These are phyloP conservation scores for Tranzscheliella williamsii DNA, from an alignment of 1,284 basidiomycete genomes.

Conservation along the genomic window DNA sequence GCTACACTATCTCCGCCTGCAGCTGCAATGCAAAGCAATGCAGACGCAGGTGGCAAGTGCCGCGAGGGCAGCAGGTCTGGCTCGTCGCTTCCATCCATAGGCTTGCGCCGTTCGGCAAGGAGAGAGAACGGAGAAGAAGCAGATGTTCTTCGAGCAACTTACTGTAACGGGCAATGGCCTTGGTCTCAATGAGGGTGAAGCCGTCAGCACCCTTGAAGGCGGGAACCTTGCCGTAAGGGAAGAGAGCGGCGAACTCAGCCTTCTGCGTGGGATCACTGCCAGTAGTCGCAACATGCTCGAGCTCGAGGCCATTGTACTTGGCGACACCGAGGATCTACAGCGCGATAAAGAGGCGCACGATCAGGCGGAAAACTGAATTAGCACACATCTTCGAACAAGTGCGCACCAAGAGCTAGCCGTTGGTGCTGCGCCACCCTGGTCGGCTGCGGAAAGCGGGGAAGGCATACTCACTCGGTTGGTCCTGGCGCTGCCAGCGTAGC, in stretches of 20 bases:
- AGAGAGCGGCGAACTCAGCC: conserved; percentile 55
- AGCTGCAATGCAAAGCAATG: too few species aligned
- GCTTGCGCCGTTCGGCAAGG: too few species aligned
- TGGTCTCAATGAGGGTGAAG: conserved; percentile 76
- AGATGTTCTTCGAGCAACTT: conserved; percentile 64
- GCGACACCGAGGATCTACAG: conserved; percentile 46
- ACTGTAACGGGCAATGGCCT: conserved; percentile 86
- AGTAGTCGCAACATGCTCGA: conserved; percentile 51
- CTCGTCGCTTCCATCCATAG: too few species aligned
- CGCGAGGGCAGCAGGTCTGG: conserved; percentile 3
- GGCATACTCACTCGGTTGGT: conserved; percentile 26
- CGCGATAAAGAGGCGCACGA: too few species aligned
- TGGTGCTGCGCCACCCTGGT: neutral
- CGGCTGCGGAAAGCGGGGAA: neutral
- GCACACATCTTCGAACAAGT: neutral
- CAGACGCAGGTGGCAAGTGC: too few species aligned
- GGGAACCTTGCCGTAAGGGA: conserved; percentile 67
- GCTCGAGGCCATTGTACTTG: conserved; percentile 54
- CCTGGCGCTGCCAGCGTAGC: conserved; percentile 38
- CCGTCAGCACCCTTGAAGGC: conserved; percentile 78
- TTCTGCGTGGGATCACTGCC: conserved; percentile 43
- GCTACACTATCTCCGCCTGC: too few species aligned
- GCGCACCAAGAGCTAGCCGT: neutral
- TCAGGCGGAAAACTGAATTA: neutral
- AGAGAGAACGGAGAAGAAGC: neutral